Evolutionary conservation across 73 alveolate species (phyloP).

Genomic region (Paramecium primaurelia): DNA sequence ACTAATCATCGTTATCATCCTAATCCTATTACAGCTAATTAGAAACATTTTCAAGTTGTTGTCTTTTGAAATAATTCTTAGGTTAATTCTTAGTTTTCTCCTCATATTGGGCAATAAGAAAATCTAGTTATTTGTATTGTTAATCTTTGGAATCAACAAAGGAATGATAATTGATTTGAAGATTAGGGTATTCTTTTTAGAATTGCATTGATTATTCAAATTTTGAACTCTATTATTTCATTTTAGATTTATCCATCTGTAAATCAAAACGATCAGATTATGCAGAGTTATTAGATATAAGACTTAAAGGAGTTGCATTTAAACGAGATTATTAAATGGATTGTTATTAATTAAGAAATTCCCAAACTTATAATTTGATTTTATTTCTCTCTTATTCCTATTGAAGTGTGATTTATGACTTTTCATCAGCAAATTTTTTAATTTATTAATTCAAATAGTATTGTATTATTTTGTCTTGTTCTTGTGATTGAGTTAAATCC

Average conservation of each 20-base stretch:
- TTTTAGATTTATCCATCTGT: background rate
- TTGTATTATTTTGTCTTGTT: constrained; percentile 22
- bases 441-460: background rate
- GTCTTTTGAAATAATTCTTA: background rate
- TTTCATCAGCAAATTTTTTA: constrained; percentile 11
- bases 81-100: background rate
- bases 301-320: constrained; percentile 7
- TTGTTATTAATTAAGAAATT: background rate
- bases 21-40: background rate
- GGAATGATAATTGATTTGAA: background rate
- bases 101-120: background rate
- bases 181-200: background rate
- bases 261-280: background rate
- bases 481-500: constrained; percentile 39
- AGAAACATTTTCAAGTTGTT: background rate
- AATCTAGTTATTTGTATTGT: background rate
- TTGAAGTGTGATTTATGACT: background rate
- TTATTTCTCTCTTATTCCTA: constrained; percentile 1
- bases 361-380: constrained; percentile 31
- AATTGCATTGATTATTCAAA: constrained; percentile 15
- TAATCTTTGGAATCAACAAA: background rate
- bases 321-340: background rate
- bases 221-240: background rate
- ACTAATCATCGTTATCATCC: background rate
- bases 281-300: background rate